Evolutionary conservation across 352 stramenopile genomes (phyloP).

Genomic region (Pythium chondricola): DNA sequence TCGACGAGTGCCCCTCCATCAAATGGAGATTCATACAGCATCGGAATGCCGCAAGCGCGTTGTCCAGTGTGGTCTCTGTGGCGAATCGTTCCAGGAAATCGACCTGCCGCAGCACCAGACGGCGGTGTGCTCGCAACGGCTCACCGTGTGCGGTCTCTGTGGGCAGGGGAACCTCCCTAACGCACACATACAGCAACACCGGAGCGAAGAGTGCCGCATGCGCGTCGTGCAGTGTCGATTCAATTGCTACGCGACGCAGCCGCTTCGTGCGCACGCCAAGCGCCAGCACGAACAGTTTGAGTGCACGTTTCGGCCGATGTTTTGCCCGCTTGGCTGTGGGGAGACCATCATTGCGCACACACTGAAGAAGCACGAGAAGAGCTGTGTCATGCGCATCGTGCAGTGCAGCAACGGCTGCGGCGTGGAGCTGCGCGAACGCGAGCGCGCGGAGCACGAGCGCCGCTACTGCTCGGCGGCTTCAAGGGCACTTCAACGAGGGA

Average conservation of each 20-base stretch:
- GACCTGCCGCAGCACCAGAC: constrained; percentile 27
- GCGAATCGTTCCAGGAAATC: constrained; percentile 26
- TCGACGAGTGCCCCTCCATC: constrained; percentile 41
- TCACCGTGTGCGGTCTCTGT: constrained; percentile 49
- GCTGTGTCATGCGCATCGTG: constrained; percentile 59
- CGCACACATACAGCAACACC: constrained; percentile 30
- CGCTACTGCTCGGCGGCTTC: constrained; percentile 20
- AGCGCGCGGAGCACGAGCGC: constrained; percentile 49
- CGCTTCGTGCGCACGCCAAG: constrained; percentile 50
- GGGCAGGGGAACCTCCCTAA: constrained; percentile 33
- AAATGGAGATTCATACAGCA: constrained; percentile 24
- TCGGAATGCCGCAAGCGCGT: constrained; percentile 40
- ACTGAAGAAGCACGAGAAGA: constrained; percentile 43
- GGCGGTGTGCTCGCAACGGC: constrained; percentile 30
- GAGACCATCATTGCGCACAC: constrained; percentile 40
- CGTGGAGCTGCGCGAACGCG: constrained; percentile 49
- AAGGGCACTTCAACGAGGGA: constrained; percentile 7
- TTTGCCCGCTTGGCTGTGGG: constrained; percentile 61
- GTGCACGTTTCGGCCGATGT: constrained; percentile 50
- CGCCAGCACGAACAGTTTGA: constrained; percentile 52
- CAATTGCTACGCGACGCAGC: constrained; percentile 35
- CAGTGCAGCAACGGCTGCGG: constrained; percentile 47
- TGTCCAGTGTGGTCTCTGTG: constrained; percentile 33
- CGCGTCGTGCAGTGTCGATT: constrained; percentile 45
- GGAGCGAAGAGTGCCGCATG: constrained; percentile 47